Evolutionary conservation across 805 yeast genomes (phyloP), one percentile per base, ranked within the genome.

Genomic region (Candida piceae): DNA sequence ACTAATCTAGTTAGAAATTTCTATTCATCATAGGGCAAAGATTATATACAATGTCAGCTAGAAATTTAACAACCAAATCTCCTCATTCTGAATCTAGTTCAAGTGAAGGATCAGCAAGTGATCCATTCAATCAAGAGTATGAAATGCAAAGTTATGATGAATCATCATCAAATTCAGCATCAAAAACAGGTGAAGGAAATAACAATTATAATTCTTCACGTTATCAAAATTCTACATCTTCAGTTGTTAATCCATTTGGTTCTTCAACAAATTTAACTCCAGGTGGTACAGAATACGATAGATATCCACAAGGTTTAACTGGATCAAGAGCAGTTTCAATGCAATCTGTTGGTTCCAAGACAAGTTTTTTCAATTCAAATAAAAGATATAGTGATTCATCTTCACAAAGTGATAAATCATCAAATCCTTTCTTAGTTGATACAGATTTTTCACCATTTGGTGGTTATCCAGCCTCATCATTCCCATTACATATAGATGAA

Each of bases 401-500:
- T 10, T 42, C 44, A 31, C 42, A 40, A 7, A 44, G 51, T 25
- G 53, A 48, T 19, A 45, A 49, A 24, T 49, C 55, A 1, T 50
- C 56, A 15, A 52, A 57, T 32, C 75, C 75, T 11, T 69, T 69
- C 46, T 41, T 70, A 32, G 69, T 66, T 28, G 79, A 71, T 51
- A 72, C 79, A 16, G 93, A 83, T 52, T 79, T 80, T 47, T 77
- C 84, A 32, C 98, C 97, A 3, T 90, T 90, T 64, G 98, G 97
- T 35, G 97, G 97, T 12, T 90, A 85, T 60, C 97, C 98, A 1
- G 94, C 96, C 7, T 71, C 88, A 13, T 79, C 87, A 4, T 90
- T 90, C 65, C 98, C 98, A 1, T 66, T 90, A 39, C 81, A 76
- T 49, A 78, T 93, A 45, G 96, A 90, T 41, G 97, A 90, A 50